Base-by-base conservation (phyloP, 495 filamentous ascomycete species). In the Aspergillus coremiiformis region DNA sequence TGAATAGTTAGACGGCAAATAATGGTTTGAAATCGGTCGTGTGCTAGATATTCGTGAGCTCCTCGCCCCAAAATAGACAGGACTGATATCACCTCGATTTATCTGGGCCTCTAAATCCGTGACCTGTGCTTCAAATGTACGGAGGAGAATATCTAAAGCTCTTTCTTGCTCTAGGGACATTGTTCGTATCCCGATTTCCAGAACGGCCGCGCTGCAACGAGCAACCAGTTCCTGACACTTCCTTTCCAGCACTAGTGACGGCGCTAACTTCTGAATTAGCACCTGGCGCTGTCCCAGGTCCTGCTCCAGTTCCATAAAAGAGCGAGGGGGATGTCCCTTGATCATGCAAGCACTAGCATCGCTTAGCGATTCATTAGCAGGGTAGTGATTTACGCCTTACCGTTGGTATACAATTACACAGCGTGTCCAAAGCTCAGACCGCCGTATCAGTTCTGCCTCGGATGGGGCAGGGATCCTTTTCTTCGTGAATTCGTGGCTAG, bases 401-500 rank as follows among this genome's bases (percentile, higher is more conserved):
- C 64, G 62, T 49, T 73, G 67, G 48, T 72, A 78, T 6, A 65
- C 65, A 24, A 71, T 60, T 11, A 73, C 56, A 49, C 68, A 71
- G 29, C 73, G 68, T 3, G 63, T 67, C 74, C 75, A 77, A 1
- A 78, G 61, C 49, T 70, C 66, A 0, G 68, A 68, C 4, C 72
- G 71, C 9, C 66, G 61, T 17, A 55, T 52, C 26, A 73, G 66
- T 37, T 77, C 72, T 8, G 58, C 47, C 4, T 70, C 66, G 0
- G 62, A 71, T 0, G 63, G 63, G 3, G 60, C 57, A 0, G 70
- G 60, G 8, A 70, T 64, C 29, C 66, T 68, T 1, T 59, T 56
- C 32, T 63, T 59, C 21, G 66, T 64, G 35, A 78, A 78, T 29
- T 78, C 76, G 47, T 78, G 74, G 41, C 70, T 73, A 10, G 69